Conservation (phyloP, 495 filamentous ascomycete genomes). For the Lasiosphaeris hirsuta region DNA sequence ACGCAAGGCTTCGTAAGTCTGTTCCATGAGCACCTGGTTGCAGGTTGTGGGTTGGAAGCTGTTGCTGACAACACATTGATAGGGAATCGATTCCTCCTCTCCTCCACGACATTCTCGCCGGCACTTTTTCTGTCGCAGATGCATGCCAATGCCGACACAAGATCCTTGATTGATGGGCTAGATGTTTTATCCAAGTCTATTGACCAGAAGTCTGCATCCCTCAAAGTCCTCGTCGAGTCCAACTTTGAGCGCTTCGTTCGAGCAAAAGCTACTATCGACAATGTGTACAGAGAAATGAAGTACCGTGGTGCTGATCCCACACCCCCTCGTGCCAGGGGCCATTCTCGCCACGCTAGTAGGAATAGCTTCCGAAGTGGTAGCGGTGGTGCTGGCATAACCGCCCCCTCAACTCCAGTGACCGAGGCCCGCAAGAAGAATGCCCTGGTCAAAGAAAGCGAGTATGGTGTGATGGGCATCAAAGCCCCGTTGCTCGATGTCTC, state of each 20-base stretch:
- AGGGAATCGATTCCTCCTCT: conserved; percentile 91
- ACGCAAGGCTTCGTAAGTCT: conserved; percentile 66
- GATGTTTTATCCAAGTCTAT: conserved; percentile 83
- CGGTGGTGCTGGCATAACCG: conserved; percentile 33
- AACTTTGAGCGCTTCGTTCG: conserved; percentile 98
- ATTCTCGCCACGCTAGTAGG: conserved; percentile 60
- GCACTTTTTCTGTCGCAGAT: conserved; percentile 87
- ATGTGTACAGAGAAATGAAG: conserved; percentile 97
- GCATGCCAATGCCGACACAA: conserved; percentile 76
- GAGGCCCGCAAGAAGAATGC: conserved; percentile 78
- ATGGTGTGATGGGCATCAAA: conserved; percentile 87
- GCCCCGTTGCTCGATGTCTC: conserved; percentile 81
- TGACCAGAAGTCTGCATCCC: conserved; percentile 91
- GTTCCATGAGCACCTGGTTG: neutral
- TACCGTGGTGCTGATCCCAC: conserved; percentile 70
- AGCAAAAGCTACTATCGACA: conserved; percentile 95
- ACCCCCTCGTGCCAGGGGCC: conserved; percentile 44
- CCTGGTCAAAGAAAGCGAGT: conserved; percentile 88
- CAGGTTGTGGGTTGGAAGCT: neutral
- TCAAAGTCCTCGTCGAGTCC: conserved; percentile 92
- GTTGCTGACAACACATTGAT: neutral
- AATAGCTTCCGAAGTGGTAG: conserved; percentile 62
- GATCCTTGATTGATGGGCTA: conserved; percentile 73
- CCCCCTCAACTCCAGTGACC: conserved; percentile 30
- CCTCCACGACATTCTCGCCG: conserved; percentile 92